Conservation (phyloP, 805 yeast genomes). For the Wickerhamiella musiphila region DNA sequence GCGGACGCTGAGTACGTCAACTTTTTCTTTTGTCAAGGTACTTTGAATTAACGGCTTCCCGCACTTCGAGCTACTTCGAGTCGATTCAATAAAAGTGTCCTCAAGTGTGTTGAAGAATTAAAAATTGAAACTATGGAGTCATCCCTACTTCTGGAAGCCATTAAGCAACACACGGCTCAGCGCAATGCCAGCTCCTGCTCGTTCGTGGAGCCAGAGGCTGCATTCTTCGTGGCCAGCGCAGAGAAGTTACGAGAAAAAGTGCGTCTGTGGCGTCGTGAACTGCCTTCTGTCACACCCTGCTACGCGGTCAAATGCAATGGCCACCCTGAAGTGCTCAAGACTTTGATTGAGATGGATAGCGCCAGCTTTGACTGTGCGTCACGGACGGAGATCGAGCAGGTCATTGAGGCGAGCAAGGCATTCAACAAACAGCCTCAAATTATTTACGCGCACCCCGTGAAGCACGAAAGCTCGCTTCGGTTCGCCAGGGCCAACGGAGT, state of each 20-base stretch:
- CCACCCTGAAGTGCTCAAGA: conserved; percentile 37
- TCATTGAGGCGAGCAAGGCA: conserved; percentile 37
- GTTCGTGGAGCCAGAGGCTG: too few relatives aligned
- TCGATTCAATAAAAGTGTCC: too few relatives aligned
- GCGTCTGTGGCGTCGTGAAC: conserved; percentile 39
- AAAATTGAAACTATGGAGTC: too few relatives aligned
- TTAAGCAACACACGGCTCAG: too few relatives aligned
- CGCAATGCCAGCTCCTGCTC: too few relatives aligned
- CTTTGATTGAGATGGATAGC: conserved; percentile 44
- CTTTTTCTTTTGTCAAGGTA: too few relatives aligned
- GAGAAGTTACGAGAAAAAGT: conserved; percentile 50
- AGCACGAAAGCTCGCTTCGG: conserved; percentile 65
- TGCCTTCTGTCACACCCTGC: conserved; percentile 70
- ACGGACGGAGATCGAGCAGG: conserved; percentile 55
- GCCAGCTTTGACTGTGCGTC: conserved; percentile 95
- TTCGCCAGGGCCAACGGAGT: conserved; percentile 43
- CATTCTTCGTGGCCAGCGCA: conserved; percentile 78
- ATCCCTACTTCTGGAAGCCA: too few relatives aligned
- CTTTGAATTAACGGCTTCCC: too few relatives aligned
- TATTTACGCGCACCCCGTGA: conserved; percentile 88
- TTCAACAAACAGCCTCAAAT: conserved; percentile 54
- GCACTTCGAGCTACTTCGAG: too few relatives aligned
- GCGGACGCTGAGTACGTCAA: too few relatives aligned
- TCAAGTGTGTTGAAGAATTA: too few relatives aligned
- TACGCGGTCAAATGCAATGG: conserved; percentile 95